phyloP scores from a whole-genome alignment of 176 grass and related monocot species.

The Avena atlantica region DNA sequence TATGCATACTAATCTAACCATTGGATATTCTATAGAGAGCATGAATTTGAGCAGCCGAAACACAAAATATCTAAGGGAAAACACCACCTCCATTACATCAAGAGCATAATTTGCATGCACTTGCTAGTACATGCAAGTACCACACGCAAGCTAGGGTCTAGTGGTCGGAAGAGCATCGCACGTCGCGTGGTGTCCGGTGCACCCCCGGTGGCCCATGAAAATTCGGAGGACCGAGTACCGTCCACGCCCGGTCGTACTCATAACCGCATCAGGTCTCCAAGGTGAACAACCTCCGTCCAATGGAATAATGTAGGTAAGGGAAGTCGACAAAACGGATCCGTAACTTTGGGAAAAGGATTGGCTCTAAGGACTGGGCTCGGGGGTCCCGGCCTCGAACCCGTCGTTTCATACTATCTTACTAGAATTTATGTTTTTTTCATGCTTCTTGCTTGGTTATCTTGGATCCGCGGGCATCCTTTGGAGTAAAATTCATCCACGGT shows the following conservation, averaged over 20 bases:
- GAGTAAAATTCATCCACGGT: too few species aligned
- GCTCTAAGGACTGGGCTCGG: constrained; percentile 41
- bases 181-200: constrained; percentile 52
- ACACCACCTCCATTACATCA: too few species aligned
- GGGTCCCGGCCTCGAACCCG: not conserved
- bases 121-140: too few species aligned
- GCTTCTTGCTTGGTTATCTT: too few species aligned
- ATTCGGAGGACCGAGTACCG: constrained; percentile 63
- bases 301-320: constrained; percentile 82
- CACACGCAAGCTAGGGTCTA: constrained; percentile 46
- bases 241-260: constrained; percentile 63
- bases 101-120: too few species aligned
- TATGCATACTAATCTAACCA: too few species aligned
- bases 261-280: constrained; percentile 78
- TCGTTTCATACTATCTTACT: not conserved
- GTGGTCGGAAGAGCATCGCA: constrained; percentile 69
- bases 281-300: constrained; percentile 63
- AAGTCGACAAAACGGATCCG: constrained; percentile 83
- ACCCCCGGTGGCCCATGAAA: constrained; percentile 28
- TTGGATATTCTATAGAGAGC: too few species aligned
- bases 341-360: constrained; percentile 88
- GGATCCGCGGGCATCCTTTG: too few species aligned
- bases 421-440: too few species aligned
- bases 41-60: too few species aligned
- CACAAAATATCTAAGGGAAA: too few species aligned